Percentiles rank a stretch among this genome's conserved stretches.
phyloP scores from a whole-genome alignment of 768 basidiomycete species.

The Asterophora parasitica region DNA sequence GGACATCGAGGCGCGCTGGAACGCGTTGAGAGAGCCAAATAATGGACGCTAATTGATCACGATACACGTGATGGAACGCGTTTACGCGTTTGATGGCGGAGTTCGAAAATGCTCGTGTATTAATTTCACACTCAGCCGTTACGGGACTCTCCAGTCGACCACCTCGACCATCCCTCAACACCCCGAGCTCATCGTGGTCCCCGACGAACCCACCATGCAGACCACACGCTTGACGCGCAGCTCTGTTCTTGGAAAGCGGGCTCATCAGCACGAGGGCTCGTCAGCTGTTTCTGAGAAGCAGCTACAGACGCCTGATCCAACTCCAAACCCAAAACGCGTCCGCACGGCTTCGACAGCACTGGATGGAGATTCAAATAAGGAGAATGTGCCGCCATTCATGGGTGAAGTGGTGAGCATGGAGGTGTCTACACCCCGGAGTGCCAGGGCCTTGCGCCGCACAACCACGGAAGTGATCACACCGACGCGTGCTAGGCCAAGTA shows the following conservation, averaged over 20 bases:
- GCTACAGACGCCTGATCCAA: constrained; percentile 57
- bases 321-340: constrained; percentile 62
- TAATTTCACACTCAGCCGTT: constrained; percentile 19
- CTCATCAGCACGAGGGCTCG: constrained; percentile 31
- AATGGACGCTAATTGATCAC: constrained; percentile 16
- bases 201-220: constrained; percentile 30
- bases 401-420: constrained; percentile 31
- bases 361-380: constrained; percentile 67
- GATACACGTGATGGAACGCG: constrained; percentile 32
- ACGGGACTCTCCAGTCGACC: constrained; percentile 19
- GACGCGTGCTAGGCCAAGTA: constrained; percentile 42
- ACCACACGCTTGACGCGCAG: constrained; percentile 37
- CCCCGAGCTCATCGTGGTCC: constrained; percentile 14
- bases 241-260: constrained; percentile 50
- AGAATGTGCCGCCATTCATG: constrained; percentile 67
- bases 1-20: constrained; percentile 3
- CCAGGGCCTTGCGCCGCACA: constrained; percentile 35
- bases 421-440: constrained; percentile 33
- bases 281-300: constrained; percentile 33
- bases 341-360: constrained; percentile 39
- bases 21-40: constrained; percentile 13
- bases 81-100: constrained; percentile 37
- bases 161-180: constrained; percentile 17
- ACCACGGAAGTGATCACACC: constrained; percentile 37
- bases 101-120: constrained; percentile 26